Percentiles rank a stretch among this genome's conserved stretches.
These are phyloP conservation scores for Pythium dissotocum DNA, from an alignment of 352 stramenopile genomes.

Conservation along the genomic window DNA sequence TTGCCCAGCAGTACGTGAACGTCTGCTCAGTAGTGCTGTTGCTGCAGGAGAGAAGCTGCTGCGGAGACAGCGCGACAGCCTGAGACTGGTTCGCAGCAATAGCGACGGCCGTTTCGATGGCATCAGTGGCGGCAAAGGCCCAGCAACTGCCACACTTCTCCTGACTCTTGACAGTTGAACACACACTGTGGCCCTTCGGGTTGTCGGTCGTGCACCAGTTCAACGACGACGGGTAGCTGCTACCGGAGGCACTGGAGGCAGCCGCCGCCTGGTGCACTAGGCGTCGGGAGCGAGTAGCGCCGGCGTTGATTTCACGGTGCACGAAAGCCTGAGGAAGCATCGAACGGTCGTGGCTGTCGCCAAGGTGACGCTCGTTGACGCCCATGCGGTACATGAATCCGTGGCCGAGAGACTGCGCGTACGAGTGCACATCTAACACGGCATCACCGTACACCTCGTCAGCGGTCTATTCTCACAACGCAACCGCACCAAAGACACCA, in stretches of 20 bases:
- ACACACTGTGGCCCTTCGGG: slow-evolving; percentile 62
- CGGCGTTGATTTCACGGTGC: slow-evolving; percentile 48
- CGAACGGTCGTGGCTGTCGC: slow-evolving; percentile 35
- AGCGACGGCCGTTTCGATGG: slow-evolving; percentile 75
- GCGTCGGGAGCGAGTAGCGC: slow-evolving; percentile 27
- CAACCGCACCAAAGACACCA: background rate
- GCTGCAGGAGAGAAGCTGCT: slow-evolving; percentile 78
- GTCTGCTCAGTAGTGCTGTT: slow-evolving; percentile 63
- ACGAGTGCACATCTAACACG: slow-evolving; percentile 55
- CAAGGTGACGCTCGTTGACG: slow-evolving; percentile 63
- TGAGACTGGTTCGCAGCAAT: slow-evolving; percentile 60
- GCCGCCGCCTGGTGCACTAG: slow-evolving; percentile 29
- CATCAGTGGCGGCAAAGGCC: slow-evolving; percentile 74
- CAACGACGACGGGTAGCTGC: slow-evolving; percentile 35
- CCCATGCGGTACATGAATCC: slow-evolving; percentile 69
- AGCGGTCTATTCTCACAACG: background rate
- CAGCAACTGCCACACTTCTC: slow-evolving; percentile 83
- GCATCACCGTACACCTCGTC: background rate
- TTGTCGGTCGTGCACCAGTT: slow-evolving; percentile 80
- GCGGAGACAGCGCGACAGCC: slow-evolving; percentile 67
- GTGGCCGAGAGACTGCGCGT: slow-evolving; percentile 56
- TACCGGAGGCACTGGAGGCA: slow-evolving; percentile 23
- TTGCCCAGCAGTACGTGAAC: slow-evolving; percentile 78
- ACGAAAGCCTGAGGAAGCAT: slow-evolving; percentile 62
- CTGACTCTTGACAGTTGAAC: slow-evolving; percentile 78